Base-by-base conservation (phyloP, 2,329 filamentous ascomycete species). In the Aspergillus puulaauensis region DNA sequence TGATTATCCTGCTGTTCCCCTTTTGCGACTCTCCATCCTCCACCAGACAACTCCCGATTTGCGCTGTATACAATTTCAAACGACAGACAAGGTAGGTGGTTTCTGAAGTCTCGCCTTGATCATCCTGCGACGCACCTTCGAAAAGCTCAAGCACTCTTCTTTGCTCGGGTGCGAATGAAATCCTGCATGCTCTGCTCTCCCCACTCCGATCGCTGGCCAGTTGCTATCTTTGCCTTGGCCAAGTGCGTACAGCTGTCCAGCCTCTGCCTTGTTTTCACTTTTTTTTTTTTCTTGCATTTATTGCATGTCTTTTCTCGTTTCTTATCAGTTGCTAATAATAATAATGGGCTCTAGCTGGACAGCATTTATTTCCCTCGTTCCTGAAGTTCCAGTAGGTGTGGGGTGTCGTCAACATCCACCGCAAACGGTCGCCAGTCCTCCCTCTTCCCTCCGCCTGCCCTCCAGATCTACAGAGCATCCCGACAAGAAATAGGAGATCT, bases 391-490 rank as follows among this genome's bases (percentile, higher is more conserved):
- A 47, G 56, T 56, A 46, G 57, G 55, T 61, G 61, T 62, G 61
- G 63, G 59, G 65, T 11, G 46, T 59, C 56, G 52, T 68, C 66
- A 68, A 53, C 65, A 60, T 59, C 56, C 61, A 61, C 70, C 67
- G 71, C 70, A 72, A 72, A 70, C 71, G 70, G 68, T 73, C 67
- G 66, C 67, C 61, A 62, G 64, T 55, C 43, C 45, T 57, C 50
- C 33, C 24, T 11, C 45, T 48, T 37, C 15, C 35, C 15, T 14
- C 27, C 19, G 9, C 24, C 19, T 33, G 37, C 24, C 27, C 37
- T 56, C 55, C 54, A 46, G 45, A 39, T 56, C 46, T 31, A 31
- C 27, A 11, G 27, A 31, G 27, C 17, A n/a, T 50, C 23, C 50
- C 31, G 27, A 58, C 31, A 49, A 39, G n/a, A 37, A 37, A 35